A percentile compares a stretch with the other conserved stretches of the same genome.
Conservation (phyloP, 2,329 filamentous ascomycete species). For the Colletotrichum navitas region DNA sequence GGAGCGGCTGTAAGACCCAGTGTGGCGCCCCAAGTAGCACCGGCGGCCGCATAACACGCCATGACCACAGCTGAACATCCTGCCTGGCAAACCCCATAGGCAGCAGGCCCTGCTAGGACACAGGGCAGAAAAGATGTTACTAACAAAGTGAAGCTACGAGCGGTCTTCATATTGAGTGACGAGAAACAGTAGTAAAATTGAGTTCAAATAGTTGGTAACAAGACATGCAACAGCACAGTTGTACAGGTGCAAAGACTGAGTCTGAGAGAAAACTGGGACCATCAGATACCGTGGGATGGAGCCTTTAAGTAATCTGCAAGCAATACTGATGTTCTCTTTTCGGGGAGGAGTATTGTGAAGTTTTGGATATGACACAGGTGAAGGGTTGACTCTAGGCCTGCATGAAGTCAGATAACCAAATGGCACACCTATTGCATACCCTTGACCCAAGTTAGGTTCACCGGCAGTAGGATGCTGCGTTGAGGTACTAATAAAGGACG, state of each 20-base stretch:
- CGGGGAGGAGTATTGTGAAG: background rate
- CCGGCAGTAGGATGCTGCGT: too few relatives aligned
- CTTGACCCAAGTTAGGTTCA: background rate
- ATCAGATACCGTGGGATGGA: background rate
- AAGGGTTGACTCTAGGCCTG: background rate
- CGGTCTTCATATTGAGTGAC: background rate
- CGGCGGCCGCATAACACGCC: background rate
- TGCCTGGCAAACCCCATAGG: background rate
- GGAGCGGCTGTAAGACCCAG: background rate
- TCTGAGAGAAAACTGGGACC: too few relatives aligned
- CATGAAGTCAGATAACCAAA: background rate
- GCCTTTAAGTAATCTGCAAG: background rate
- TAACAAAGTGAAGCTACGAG: background rate
- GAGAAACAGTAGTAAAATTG: too few relatives aligned
- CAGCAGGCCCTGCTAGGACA: background rate
- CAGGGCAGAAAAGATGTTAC: background rate
- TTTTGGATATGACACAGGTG: background rate
- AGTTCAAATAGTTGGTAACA: too few relatives aligned
- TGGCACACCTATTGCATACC: background rate
- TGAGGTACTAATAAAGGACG: too few relatives aligned
- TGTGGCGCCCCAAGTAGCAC: background rate
- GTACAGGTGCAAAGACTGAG: background rate
- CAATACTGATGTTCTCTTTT: background rate
- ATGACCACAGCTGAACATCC: background rate
- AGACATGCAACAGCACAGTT: background rate